Evolutionary conservation across 169 alveolate species (phyloP), one percentile per base, ranked within the genome.

Genomic region (Eimeria necatrix): DNA sequence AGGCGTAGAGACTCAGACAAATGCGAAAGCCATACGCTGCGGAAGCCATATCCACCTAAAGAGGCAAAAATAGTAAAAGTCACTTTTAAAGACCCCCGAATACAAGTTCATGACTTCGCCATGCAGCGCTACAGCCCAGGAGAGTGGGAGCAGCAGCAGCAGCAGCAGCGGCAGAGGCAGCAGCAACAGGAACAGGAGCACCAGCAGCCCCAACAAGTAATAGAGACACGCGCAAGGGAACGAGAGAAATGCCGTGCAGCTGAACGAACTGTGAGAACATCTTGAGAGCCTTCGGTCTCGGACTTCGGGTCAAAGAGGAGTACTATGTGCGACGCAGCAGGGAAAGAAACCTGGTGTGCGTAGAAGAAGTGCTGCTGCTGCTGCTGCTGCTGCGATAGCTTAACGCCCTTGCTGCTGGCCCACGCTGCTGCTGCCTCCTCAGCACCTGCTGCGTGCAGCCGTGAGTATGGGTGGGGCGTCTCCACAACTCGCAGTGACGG

Each of bases 341-440:
- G 92, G 41, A 85, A 20, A 41, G 46, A 32, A 6, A 41, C 92
- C 20, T 85, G 80, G 53, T 85, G 32, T 8, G 61, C 92, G 51
- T 60, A 85, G 22, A 60, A 85, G 24, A 85, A 85, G 49, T 85
- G 92, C 81, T 85, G 81, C 74, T 81, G 70, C n/a, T 81, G 41
- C 91, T 60, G 81, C 81, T 85, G 92, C 90, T 24, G 48, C 53
- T 56, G 90, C 70, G 73, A 53, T 20, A 85, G 92, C 61, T 59
- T 51, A 4, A 85, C 59, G 14, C 92, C 92, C 22, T 61, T 59
- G 92, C 81, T 85, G 92, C 92, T 85, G 46, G 92, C 92, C 92
- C 92, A 85, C 20, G 92, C 92, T 20, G 60, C 81, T 26, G 92
- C 81, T 56, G 92, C 92, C 81, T 85, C 92, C 80, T 85, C 92